Evolutionary conservation across 345 rosid genomes (phyloP).

Genomic region (Rhizophora apiculata): DNA sequence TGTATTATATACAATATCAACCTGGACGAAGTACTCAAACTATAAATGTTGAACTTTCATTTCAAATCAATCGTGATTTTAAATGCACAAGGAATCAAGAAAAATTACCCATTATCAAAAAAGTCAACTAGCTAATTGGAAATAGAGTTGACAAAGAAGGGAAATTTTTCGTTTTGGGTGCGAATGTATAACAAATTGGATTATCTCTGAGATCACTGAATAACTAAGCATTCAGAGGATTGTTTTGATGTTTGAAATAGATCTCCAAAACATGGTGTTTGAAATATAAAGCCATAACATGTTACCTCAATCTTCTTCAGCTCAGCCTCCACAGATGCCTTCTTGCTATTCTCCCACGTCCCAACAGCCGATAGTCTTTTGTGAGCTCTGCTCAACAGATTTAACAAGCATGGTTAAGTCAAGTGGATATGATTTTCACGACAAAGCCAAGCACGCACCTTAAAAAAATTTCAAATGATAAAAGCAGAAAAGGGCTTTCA

Average conservation of each 20-base stretch:
- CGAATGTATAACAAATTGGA: not conserved
- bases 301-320: slow-evolving; percentile 57
- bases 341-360: slow-evolving; percentile 68
- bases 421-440: not conserved
- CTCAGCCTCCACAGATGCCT: slow-evolving; percentile 62
- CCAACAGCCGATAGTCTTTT: slow-evolving; percentile 50
- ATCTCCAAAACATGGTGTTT: not conserved
- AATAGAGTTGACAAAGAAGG: no score
- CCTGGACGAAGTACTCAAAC: not conserved
- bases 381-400: slow-evolving; percentile 50
- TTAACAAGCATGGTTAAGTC: not conserved
- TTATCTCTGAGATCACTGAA: not conserved
- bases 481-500: no score
- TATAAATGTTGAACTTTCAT: not conserved
- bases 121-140: no score
- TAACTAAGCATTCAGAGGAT: not conserved
- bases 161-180: no score
- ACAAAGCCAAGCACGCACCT: not conserved
- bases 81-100: no score
- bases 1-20: no score
- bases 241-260: not conserved
- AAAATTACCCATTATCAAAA: no score
- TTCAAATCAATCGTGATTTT: no score
- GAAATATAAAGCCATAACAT: not conserved
- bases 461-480: no score